Conservation (phyloP, 2,329 filamentous ascomycete genomes). For the Colletotrichum sp. region DNA sequence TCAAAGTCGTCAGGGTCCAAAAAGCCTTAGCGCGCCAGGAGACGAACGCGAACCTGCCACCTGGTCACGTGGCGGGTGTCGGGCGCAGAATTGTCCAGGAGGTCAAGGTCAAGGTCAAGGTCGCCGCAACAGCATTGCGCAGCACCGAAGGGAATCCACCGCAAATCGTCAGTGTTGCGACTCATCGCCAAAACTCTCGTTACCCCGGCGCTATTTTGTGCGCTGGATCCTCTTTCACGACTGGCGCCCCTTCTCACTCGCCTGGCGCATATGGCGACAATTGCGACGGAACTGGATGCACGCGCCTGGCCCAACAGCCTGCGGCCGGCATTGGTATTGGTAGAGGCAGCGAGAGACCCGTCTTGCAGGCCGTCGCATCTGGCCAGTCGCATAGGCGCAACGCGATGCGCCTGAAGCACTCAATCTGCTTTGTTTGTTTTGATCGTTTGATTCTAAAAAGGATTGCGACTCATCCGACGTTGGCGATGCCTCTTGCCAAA, state of each 20-base stretch:
- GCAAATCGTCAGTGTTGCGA: conserved; percentile 7
- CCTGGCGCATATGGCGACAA: background rate
- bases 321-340: conserved; percentile 1
- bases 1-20: background rate
- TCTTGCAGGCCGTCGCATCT: conserved; percentile 3
- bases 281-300: conserved; percentile 8
- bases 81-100: background rate
- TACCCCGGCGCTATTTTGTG: background rate
- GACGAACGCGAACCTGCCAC: background rate
- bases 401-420: conserved; percentile 16
- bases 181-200: background rate
- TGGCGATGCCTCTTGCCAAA: background rate
- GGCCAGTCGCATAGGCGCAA: conserved; percentile 19
- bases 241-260: background rate
- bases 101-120: background rate
- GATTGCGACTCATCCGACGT: conserved; percentile 4
- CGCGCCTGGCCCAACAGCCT: conserved; percentile 10
- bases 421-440: conserved; percentile 14
- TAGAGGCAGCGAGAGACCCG: background rate
- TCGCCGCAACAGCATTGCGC: background rate
- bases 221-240: background rate
- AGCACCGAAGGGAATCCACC: background rate
- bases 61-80: background rate
- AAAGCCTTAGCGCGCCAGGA: background rate
- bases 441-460: background rate